phyloP scores from a whole-genome alignment of 768 basidiomycete species.

The Lactarius evosmus region DNA sequence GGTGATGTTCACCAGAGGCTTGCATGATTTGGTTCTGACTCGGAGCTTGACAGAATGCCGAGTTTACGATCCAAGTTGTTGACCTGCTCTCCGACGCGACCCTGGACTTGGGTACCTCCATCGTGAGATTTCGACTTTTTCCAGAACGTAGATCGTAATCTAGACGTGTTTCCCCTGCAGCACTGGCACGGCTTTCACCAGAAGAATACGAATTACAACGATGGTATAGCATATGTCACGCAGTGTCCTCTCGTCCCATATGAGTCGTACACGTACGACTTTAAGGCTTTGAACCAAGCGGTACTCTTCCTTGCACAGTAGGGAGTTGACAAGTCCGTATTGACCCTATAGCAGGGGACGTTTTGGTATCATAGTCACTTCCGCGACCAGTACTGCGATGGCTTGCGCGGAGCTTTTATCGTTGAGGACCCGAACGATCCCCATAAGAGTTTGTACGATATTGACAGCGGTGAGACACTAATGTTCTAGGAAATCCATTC shows the following conservation, averaged over 20 bases:
- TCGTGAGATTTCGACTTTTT: neutral
- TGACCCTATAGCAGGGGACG: constrained; percentile 28
- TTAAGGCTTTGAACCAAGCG: constrained; percentile 37
- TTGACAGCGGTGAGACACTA: constrained; percentile 32
- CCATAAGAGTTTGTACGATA: constrained; percentile 32
- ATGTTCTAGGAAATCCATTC: neutral
- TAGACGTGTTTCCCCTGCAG: neutral
- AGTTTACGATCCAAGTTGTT: constrained; percentile 8
- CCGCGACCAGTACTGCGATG: constrained; percentile 42
- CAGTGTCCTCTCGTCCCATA: constrained; percentile 43
- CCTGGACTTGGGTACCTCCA: constrained; percentile 19
- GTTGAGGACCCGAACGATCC: constrained; percentile 37
- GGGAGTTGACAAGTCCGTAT: neutral
- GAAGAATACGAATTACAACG: constrained; percentile 23
- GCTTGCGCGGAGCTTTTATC: constrained; percentile 40
- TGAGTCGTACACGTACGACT: constrained; percentile 42
- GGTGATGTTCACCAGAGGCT: neutral
- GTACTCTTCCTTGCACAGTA: neutral
- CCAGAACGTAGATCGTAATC: no score
- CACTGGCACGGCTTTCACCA: constrained; percentile 32
- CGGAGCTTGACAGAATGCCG: neutral
- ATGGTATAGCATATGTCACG: constrained; percentile 33
- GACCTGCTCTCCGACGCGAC: neutral
- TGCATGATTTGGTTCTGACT: neutral
- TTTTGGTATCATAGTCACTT: constrained; percentile 46